Evolutionary conservation across 805 yeast genomes (phyloP).

Genomic region (Ogataea nitratoaversa): DNA sequence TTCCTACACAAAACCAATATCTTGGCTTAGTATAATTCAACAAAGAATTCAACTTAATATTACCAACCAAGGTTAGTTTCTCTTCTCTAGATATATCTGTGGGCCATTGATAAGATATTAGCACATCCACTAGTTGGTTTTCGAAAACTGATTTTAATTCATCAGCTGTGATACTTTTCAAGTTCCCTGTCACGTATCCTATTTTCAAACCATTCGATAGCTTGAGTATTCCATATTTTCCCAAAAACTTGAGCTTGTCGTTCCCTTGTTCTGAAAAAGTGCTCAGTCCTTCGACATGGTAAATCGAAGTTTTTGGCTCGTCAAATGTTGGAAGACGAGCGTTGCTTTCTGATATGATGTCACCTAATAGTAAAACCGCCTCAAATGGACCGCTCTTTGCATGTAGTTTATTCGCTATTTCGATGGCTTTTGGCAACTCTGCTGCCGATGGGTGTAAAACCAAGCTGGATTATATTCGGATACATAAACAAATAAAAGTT

Average conservation of each 20-base stretch:
- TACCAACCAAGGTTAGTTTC: constrained; percentile 41
- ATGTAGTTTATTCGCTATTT: constrained; percentile 45
- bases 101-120: constrained; percentile 63
- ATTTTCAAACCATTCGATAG: constrained; percentile 43
- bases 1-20: constrained; percentile 63
- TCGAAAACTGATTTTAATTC: constrained; percentile 16
- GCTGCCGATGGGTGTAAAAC: constrained; percentile 43
- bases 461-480: constrained; percentile 19
- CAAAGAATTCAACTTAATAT: constrained; percentile 41
- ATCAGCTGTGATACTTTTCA: constrained; percentile 24
- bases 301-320: constrained; percentile 21
- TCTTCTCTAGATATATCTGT: constrained; percentile 42
- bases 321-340: constrained; percentile 5
- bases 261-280: constrained; percentile 4
- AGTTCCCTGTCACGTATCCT: constrained; percentile 39
- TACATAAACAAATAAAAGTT: neutral
- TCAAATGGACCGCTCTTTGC: constrained; percentile 65
- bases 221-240: constrained; percentile 35
- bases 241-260: constrained; percentile 30
- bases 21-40: constrained; percentile 48
- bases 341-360: constrained; percentile 24
- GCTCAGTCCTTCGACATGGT: constrained; percentile 23
- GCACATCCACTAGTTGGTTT: constrained; percentile 41
- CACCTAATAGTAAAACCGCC: constrained; percentile 50
- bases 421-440: constrained; percentile 39